Base-by-base conservation (phyloP, 116 monocot genomes). In the Posidonia oceanica region DNA sequence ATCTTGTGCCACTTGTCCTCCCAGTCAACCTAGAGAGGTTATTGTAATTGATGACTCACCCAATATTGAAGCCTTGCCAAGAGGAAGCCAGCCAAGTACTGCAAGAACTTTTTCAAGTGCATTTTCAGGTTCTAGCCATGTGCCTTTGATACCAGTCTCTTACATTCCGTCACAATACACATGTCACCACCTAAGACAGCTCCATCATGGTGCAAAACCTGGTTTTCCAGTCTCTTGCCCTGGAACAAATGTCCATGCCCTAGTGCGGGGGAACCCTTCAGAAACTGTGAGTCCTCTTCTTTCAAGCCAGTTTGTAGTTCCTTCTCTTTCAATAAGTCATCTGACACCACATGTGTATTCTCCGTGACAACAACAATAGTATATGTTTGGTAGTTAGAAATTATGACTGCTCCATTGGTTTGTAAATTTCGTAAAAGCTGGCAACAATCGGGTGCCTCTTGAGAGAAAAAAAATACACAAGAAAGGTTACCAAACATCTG, bases 21-120 rank as follows among this genome's bases (percentile, higher is more conserved):
- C 75, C 3, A 39, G 61, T 44, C 61, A 52, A 4, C 67, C 42
- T 38, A 75, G 73, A 29, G 85, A 88, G 23, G 75, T 79, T 21
- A 76, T 88, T 52, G 71, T 82, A 56, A 83, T 85, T 14, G 76
- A 88, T 54, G 80, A 79, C 63, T 60, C 71, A 57, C 74, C 80
- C 13, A 75, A 83, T 12, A 7, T 7, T 13, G 69, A 75, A 20
- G n/a, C 36, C 10, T 56, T 48, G 13, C 48, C 17, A 11, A 73
- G 52, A 64, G 55, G 38, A 3, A 72, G 69, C 23, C 17, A 69
- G 40, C 39, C 52, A 11, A 54, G 16, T 17, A 36, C 69, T 4
- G 3, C 22, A 4, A 69, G 55, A 3, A 36, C 64, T 44, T 39
- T 53, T 7, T 57, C 58, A 29, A 59, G 72, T 48, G 36, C 61